Base-by-base conservation (phyloP, 2,329 filamentous ascomycete species). In the Monilinia fructicola region DNA sequence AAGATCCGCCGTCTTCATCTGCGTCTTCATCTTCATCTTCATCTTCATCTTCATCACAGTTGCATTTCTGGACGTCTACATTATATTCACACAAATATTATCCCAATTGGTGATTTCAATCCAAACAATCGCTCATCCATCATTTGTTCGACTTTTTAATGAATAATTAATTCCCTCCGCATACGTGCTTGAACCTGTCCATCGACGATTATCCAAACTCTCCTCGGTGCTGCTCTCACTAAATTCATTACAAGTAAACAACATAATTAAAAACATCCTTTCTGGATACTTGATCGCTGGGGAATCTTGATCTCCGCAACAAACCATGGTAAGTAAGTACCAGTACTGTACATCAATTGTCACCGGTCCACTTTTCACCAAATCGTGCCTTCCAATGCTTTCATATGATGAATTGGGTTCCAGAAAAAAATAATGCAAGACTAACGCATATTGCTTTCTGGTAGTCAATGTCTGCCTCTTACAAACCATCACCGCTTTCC, bases 401-500 rank as follows among this genome's bases (percentile, higher is more conserved):
- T 35, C 16, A 48, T 59, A 58, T 48, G 42, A 58, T 65, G 23
- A 44, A 64, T 48, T 35, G 35, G n/a, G 40, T 52, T 28, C 66
- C 53, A 65, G 54, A 55, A 44, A 64, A 62, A 35, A 54, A 54
- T 38, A 35, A 62, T 63, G 55, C 53, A 26, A 46, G 31, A 35
- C 62, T 64, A 59, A 61, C 53, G 60, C 28, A 62, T n/a, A 35
- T 35, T 54, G 50, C 38, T 28, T 46, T 31, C 28, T 54, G 31
- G 26, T 64, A 70, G 69, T 69, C 66, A 56, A 75, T 74, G 71
- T 68, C 73, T 62, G 76, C 81, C 60, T 80, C 85, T 67, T 91
- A 89, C 78, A 91, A 90, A 77, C 88, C 88, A 18, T 91, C 89
- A 31, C 88, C 88, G 65, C 79, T 91, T 68, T 88, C 88, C 68